Base-by-base conservation (phyloP, 768 basidiomycete species). In the Podaxis sp. region DNA sequence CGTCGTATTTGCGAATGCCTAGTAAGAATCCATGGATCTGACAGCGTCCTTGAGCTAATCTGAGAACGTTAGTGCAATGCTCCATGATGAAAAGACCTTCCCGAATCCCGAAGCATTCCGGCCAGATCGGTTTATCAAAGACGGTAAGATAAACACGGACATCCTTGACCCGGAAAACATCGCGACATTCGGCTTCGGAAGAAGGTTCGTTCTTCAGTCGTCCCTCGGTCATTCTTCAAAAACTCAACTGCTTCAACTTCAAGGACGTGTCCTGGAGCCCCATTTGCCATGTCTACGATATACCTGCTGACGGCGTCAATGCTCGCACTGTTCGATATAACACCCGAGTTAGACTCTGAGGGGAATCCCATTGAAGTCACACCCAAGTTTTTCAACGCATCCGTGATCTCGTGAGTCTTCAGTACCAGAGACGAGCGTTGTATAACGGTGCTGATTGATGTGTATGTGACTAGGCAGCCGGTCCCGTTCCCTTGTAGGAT, bases 141-240 rank as follows among this genome's bases (percentile, higher is more conserved):
- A 65, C 3, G 66, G 65, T 56, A 61, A 69, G 0, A 47, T 66
- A 24, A 69, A 68, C 19, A 33, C 69, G 1, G 68, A 74, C 2
- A 65, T 74, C n/a, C 66, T 64, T 19, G 69, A 72, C 36, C 70
- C 72, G 2, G 70, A 50, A 24, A 6, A 64, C 0, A 63, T 64
- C 6, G 66, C 64, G 1, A 69, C 67, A 3, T 77, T 73, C 64
- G 76, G 76, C 0, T 76, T 74, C 63, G 76, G 76, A 12, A 53
- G 73, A 55, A 65, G 71, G 72, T 70, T 22, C 11, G 58, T 53
- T 22, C 24, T 22, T n/a, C 47, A 22, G 11, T 19, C 9, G 9
- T n/a, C 17, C 17, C 46, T 57, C 4, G 12, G 15, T 4, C 19
- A 19, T 29, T 17, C 25, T 4, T 54, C 33, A 15, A 47, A 12